Percentiles rank a stretch among this genome's conserved stretches.
These are phyloP conservation scores for Acanthamoeba lenticulata DNA, from an alignment of 208 protist species.

Conservation along the genomic window DNA sequence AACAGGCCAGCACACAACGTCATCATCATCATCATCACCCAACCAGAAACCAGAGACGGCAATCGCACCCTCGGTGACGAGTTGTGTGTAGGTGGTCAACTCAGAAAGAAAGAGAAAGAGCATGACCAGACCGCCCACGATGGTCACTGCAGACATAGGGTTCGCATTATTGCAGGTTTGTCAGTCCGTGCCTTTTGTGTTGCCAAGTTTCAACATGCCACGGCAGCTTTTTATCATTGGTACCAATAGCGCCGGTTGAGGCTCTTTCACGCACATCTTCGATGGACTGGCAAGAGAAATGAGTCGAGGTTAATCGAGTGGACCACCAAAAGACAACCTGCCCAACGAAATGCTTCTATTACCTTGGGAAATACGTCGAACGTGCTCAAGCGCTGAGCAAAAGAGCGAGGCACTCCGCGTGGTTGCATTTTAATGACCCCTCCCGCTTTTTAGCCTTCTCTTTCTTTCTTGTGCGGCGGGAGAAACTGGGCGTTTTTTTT, in stretches of 20 bases:
- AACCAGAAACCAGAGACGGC: too few relatives aligned
- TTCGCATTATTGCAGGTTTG: too few relatives aligned
- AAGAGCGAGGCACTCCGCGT: neutral
- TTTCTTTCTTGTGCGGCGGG: too few relatives aligned
- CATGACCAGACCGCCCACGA: neutral
- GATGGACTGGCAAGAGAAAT: neutral
- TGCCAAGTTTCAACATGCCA: too few relatives aligned
- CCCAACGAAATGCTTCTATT: too few relatives aligned
- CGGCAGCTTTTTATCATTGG: too few relatives aligned
- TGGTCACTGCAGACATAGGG: neutral
- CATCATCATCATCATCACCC: too few relatives aligned
- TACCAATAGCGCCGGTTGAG: neutral
- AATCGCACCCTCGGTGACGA: neutral
- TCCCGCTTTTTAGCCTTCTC: too few relatives aligned
- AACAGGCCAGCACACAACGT: neutral
- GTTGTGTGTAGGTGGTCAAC: neutral
- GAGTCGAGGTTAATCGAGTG: neutral
- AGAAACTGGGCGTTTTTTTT: too few relatives aligned
- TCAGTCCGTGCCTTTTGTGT: too few relatives aligned
- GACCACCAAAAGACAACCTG: too few relatives aligned
- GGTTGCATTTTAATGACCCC: neutral
- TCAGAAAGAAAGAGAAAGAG: neutral
- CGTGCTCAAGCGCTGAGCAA: neutral
- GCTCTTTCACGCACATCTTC: neutral
- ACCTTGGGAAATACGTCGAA: conserved; percentile 18